Conservation (phyloP, 768 basidiomycete genomes). For the Rhodosporidiobolus odoratus region DNA sequence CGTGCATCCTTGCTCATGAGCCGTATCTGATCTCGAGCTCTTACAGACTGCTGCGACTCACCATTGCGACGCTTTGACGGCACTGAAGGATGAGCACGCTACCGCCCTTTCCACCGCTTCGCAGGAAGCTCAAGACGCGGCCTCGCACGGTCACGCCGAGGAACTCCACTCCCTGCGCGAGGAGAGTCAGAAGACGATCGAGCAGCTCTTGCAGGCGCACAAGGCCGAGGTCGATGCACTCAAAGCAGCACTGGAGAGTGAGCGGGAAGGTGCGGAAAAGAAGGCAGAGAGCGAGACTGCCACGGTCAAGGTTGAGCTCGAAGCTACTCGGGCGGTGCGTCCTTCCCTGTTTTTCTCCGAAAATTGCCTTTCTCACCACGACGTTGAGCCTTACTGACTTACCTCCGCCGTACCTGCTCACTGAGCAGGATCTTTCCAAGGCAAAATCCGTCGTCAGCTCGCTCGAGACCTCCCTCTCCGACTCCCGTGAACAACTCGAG, state of each 20-base stretch:
- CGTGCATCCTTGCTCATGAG: not conserved
- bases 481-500: constrained; percentile 60
- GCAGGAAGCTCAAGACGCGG: not conserved
- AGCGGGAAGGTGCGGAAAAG: constrained; percentile 49
- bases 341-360: not conserved
- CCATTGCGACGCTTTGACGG: not conserved
- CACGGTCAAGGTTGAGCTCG: constrained; percentile 59
- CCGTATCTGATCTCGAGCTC: not conserved
- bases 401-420: not conserved
- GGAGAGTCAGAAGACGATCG: constrained; percentile 61
- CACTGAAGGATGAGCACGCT: not conserved
- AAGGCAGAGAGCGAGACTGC: constrained; percentile 55
- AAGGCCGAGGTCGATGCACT: constrained; percentile 59
- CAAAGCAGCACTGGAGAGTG: constrained; percentile 56
- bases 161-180: constrained; percentile 68
- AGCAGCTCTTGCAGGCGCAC: constrained; percentile 64
- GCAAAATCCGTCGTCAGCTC: constrained; percentile 51
- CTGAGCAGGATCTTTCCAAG: constrained; percentile 65
- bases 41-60: not conserved
- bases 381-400: not conserved
- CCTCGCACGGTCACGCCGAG: constrained; percentile 54
- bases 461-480: constrained; percentile 50
- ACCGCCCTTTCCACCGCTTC: not conserved
- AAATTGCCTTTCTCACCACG: not conserved
- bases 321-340: constrained; percentile 59